Evolutionary conservation across 176 grass and related monocot genomes (phyloP), one percentile per base, ranked within the genome.

Genomic region (Panicum miliaceum): DNA sequence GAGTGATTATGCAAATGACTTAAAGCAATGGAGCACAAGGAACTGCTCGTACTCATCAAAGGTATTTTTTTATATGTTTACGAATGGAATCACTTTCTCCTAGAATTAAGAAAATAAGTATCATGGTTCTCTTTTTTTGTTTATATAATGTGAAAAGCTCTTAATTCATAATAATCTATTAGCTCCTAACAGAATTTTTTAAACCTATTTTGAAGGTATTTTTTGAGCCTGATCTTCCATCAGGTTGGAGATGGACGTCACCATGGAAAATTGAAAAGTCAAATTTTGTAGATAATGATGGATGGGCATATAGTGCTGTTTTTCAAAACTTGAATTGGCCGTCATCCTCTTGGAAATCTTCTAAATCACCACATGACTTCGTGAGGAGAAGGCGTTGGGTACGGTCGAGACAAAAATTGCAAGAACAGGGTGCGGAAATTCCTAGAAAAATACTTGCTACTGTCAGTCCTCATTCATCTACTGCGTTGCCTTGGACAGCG

Each of bases 221-320:
- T 78, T 95, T 94, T 77, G 93, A 98, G 71, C 93, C 96, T 81
- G 37, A 68, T 80, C 91, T 98, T 74, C 96, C 87, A 82, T 80
- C 89, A 86, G 91, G 93, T 66, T 98, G 96, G 96, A 92, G 69
- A 84, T 95, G 96, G 93, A 82, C 83, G 10, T 98, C 96, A 62
- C 87, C 87, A 23, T 98, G 96, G 96, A 93, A 94, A 95, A 98
- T 98, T 64, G 93, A 98, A 57, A 95, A 89, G 81, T 89, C 87
- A 48, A 86, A 78, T 84, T 98, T 73, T 41, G 85, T 89, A n/a
- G 96, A 98, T 73, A 68, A 68, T 90, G 96, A 98, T 81, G 96
- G 96, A 83, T 98, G 92, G 92, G 82, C 93, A 80, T 98, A 98
- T 92, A 85, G 79, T 88, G 71, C 83, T 72, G 89, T 89, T 81